These are phyloP conservation scores for Spatholobus suberectus DNA, from an alignment of 306 rosid genomes.

Conservation along the genomic window DNA sequence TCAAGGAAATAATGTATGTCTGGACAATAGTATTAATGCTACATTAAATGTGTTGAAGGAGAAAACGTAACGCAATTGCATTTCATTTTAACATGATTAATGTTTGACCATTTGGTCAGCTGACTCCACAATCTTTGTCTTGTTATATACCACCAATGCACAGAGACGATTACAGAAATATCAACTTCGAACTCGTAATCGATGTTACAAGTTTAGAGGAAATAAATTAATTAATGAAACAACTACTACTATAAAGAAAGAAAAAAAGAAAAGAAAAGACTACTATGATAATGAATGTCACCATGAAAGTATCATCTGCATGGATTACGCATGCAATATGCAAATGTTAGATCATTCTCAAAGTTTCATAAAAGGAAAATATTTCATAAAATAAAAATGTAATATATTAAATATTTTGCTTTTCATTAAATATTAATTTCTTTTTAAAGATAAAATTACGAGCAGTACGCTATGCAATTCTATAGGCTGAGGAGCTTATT, in stretches of 20 bases:
- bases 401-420: background rate
- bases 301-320: background rate
- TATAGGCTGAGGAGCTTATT: background rate
- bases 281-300: background rate
- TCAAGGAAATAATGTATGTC: background rate
- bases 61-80: conserved; percentile 15
- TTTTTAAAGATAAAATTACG: background rate
- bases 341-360: background rate
- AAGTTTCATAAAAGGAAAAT: background rate
- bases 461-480: background rate
- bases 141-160: background rate
- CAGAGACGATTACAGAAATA: background rate
- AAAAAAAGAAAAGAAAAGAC: background rate
- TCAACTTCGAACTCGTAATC: background rate
- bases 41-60: conserved; percentile 6
- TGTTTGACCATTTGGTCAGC: conserved; percentile 21
- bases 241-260: background rate
- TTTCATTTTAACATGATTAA: conserved; percentile 10
- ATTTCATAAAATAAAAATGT: background rate
- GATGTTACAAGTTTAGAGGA: background rate
- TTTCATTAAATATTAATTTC: background rate
- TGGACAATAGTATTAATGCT: background rate
- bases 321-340: background rate
- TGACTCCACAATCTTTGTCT: conserved; percentile 31
- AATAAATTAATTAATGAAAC: conserved; percentile 1